A percentile compares a stretch with the other conserved stretches of the same genome.
Evolutionary conservation across 225 moss, liverwort and hornwort species (phyloP).

Genomic region (Pseudoscleropodium purum): DNA sequence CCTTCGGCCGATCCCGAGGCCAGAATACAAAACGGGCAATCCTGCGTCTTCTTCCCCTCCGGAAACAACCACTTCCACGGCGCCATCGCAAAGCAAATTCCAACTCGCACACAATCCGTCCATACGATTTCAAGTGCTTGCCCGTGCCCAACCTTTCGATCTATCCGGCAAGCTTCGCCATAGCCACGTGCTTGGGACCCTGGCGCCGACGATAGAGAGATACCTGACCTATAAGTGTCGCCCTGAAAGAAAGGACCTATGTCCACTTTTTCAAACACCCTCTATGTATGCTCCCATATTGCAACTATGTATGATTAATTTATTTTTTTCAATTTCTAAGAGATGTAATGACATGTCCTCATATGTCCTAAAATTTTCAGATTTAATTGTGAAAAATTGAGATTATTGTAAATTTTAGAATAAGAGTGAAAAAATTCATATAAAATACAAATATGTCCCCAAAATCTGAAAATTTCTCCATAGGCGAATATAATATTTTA

Average conservation of each 20-base stretch:
- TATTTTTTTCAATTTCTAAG: too few relatives aligned
- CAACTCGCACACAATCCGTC: background rate
- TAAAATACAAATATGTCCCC: background rate
- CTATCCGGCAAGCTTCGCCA: background rate
- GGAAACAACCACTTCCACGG: constrained; percentile 37
- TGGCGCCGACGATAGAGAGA: too few relatives aligned
- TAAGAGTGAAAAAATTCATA: background rate
- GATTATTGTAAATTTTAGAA: background rate
- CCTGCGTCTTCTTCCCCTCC: constrained; percentile 16
- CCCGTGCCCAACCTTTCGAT: background rate
- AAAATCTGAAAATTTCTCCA: background rate
- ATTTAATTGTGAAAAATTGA: background rate
- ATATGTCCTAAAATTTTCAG: background rate
- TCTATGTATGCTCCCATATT: background rate
- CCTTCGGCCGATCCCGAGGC: constrained; percentile 30
- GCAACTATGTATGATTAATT: background rate
- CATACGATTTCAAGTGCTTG: background rate
- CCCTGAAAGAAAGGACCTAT: too few relatives aligned
- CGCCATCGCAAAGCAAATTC: constrained; percentile 5
- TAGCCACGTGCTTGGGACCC: background rate
- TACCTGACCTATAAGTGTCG: background rate
- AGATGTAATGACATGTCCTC: background rate
- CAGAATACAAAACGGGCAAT: constrained; percentile 52
- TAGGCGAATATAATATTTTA: background rate
- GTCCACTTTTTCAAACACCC: background rate